Evolutionary conservation across 495 filamentous ascomycete genomes (phyloP).

Genomic region (Lasiosphaeria miniovina): DNA sequence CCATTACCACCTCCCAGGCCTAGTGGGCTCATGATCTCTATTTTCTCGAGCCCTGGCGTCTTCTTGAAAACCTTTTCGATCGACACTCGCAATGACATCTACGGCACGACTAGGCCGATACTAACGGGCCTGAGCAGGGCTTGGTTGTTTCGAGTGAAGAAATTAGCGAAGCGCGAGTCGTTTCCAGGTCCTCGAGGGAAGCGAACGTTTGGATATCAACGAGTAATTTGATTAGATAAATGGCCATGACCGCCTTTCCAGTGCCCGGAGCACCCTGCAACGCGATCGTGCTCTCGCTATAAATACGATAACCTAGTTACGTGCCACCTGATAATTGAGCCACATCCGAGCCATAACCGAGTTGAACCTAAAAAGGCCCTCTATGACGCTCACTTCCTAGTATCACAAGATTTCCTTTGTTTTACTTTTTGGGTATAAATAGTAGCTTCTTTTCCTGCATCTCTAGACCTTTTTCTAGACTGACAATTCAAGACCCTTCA

Average conservation of each 20-base stretch:
- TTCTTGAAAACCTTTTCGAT: neutral
- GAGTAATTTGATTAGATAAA: slow-evolving; percentile 4
- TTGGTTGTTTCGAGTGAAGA: neutral
- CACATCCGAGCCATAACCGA: too few relatives aligned
- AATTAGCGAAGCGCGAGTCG: slow-evolving; percentile 3
- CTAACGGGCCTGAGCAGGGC: neutral
- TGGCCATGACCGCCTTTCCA: slow-evolving; percentile 1
- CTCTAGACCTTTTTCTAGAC: too few relatives aligned
- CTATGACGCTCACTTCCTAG: too few relatives aligned
- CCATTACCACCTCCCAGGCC: neutral
- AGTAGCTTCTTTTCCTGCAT: too few relatives aligned
- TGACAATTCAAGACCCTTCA: too few relatives aligned
- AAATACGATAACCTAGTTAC: too few relatives aligned
- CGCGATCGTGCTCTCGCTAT: neutral
- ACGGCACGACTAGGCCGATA: neutral
- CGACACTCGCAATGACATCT: neutral
- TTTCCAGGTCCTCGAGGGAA: slow-evolving; percentile 6
- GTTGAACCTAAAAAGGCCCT: too few relatives aligned
- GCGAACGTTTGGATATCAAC: slow-evolving; percentile 1
- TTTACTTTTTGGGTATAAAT: too few relatives aligned
- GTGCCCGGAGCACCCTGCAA: slow-evolving; percentile 2
- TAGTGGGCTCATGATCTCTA: neutral
- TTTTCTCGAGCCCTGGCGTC: neutral
- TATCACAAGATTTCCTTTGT: too few relatives aligned
- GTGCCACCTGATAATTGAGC: too few relatives aligned